These are phyloP conservation scores for Fragaria ananassa DNA, from an alignment of 306 rosid genomes.

Conservation along the genomic window DNA sequence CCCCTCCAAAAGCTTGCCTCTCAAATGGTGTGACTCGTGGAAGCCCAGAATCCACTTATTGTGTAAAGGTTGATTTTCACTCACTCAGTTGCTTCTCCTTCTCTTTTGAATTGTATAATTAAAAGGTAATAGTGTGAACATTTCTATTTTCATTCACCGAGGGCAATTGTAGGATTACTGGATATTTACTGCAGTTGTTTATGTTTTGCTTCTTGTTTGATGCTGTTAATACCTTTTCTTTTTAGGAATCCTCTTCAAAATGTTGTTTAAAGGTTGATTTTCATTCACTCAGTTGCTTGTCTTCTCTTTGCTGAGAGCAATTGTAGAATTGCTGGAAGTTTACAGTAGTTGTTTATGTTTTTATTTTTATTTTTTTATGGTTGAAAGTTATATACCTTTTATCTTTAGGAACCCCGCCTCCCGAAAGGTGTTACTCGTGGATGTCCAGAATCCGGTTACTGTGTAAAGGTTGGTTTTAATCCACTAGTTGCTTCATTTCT, in stretches of 20 bases:
- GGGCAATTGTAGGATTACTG: background rate
- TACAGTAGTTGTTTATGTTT: background rate
- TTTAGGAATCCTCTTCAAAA: conserved; percentile 32
- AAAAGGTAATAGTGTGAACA: conserved; percentile 18
- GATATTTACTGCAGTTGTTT: background rate
- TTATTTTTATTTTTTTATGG: background rate
- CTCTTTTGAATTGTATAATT: conserved; percentile 14
- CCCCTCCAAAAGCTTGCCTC: conserved; percentile 19
- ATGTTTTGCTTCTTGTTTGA: background rate
- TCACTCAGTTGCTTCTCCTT: conserved; percentile 17
- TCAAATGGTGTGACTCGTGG: conserved; percentile 62
- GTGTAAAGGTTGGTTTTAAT: conserved; percentile 49
- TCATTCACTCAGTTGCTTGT: conserved; percentile 11
- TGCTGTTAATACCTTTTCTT: background rate
- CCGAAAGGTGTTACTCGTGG: conserved; percentile 62
- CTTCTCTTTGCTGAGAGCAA: conserved; percentile 12
- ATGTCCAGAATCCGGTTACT: conserved; percentile 58
- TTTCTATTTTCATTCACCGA: conserved; percentile 19
- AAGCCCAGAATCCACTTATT: conserved; percentile 59
- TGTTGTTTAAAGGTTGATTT: conserved; percentile 53
- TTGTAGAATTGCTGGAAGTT: background rate
- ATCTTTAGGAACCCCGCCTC: conserved; percentile 45
- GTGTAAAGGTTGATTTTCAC: conserved; percentile 49
- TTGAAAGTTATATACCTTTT: background rate
- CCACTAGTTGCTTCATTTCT: conserved; percentile 18